These are phyloP conservation scores for Leccinum incarnatum DNA, from an alignment of 768 basidiomycete genomes.

Conservation along the genomic window DNA sequence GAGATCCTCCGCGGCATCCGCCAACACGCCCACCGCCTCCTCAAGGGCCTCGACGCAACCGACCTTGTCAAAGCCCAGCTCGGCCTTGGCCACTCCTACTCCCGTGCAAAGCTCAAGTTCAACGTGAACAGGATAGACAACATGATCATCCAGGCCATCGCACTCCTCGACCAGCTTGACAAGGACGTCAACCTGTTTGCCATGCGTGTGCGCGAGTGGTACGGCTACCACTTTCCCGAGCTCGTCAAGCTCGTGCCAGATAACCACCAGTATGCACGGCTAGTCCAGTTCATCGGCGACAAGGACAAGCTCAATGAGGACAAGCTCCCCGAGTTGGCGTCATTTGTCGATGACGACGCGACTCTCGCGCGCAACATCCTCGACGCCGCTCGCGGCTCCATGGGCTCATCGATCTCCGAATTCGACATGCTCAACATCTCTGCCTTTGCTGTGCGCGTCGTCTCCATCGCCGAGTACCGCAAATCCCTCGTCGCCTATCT, in stretches of 20 bases:
- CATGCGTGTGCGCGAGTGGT: conserved; percentile 99
- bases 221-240: conserved; percentile 98
- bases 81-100: conserved; percentile 96
- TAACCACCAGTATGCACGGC: conserved; percentile 89
- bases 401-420: conserved; percentile 89
- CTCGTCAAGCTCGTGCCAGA: conserved; percentile 91
- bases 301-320: conserved; percentile 80
- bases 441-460: conserved; percentile 85
- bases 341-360: conserved; percentile 78
- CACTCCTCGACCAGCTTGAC: conserved; percentile 96
- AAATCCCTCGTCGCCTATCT: conserved; percentile 86
- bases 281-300: conserved; percentile 84
- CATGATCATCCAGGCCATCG: conserved; percentile 99
- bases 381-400: conserved; percentile 90
- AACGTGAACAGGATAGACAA: conserved; percentile 95
- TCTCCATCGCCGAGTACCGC: conserved; percentile 92
- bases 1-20: conserved; percentile 93
- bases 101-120: conserved; percentile 96
- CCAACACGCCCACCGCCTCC: conserved; percentile 83
- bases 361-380: conserved; percentile 90
- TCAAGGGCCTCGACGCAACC: conserved; percentile 82
- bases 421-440: conserved; percentile 96
- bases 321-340: conserved; percentile 73
- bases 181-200: conserved; percentile 99
- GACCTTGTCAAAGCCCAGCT: conserved; percentile 94